Base-by-base conservation (phyloP, 2,329 filamentous ascomycete genomes). In the Pleurostoma richardsiae region DNA sequence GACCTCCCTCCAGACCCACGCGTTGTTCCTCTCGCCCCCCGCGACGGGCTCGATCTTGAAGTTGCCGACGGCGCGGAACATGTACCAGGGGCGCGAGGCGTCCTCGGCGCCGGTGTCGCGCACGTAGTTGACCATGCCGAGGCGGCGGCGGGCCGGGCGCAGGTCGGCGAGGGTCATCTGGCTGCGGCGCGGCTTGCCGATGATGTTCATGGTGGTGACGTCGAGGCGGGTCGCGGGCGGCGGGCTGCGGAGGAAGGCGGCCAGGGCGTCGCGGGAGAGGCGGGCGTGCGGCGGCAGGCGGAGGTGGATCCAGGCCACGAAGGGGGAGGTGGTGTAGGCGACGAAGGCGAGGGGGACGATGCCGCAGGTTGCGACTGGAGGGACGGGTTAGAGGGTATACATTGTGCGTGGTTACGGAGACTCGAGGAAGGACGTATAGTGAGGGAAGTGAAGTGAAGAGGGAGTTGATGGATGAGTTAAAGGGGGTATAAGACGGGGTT, bases 271-370 rank as follows among this genome's bases (percentile, higher is more conserved):
- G 31, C 76, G 77, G 1, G 83, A 86, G 38, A 72, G 65, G 40
- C 86, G 80, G 11, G 85, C 86, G 54, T 77, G 78, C 1, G 71
- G 62, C 0, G 89, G 89, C 2, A 91, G 72, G 27, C 79, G 77
- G 43, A 94, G 68, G 63, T 87, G 81, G 49, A 94, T 74, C 58
- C 83, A 82, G 39, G 82, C 82, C 6, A 92, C 86, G 58, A 86
- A 88, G 3, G 88, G 86, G 1, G 80, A 73, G 2, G 84, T 82
- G 41, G 77, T 77, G 61, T 82, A 85, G 33, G 77, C 71, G 27
- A 89, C 73, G 57, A 83, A 80, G 33, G 80, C 48, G 56, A 90
- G 69, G 3, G 88, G 88, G 6, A 86, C 64, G 36, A 84, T 61
- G 54, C 85, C 82, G 51, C 76, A 80, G 43, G 79, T 57, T 42